A percentile compares a stretch with the other conserved stretches of the same genome.
These are phyloP conservation scores for Plasmodium falciparum DNA, from an alignment of 169 alveolate genomes.

Conservation along the genomic window DNA sequence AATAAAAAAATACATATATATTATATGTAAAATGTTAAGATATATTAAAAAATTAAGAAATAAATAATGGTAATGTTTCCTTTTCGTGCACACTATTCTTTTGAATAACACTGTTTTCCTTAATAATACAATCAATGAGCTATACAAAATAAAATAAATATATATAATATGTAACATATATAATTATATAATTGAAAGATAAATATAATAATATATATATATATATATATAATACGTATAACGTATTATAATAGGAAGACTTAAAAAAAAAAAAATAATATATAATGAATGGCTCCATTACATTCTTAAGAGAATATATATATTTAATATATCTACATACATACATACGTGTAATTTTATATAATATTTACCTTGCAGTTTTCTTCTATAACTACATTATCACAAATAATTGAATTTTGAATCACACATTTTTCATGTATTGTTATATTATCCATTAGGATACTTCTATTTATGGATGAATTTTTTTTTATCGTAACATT, in stretches of 20 bases:
- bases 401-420: conserved; percentile 78
- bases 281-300: too few species aligned
- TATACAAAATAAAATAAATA: conserved; percentile 15
- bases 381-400: conserved; percentile 74
- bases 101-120: conserved; percentile 35
- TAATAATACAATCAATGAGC: conserved; percentile 57
- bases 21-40: too few species aligned
- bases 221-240: too few species aligned
- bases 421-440: conserved; percentile 77
- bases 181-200: too few species aligned
- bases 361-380: conserved; percentile 78
- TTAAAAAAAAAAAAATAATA: too few species aligned
- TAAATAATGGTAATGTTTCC: conserved; percentile 64
- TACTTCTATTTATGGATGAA: conserved; percentile 76
- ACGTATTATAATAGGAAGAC: too few species aligned
- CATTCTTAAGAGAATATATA: background rate
- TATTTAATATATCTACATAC: too few species aligned
- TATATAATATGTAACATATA: background rate
- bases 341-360: background rate
- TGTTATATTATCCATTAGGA: conserved; percentile 81
- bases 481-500: conserved; percentile 78
- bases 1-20: too few species aligned
- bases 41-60: conserved; percentile 9
- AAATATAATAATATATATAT: too few species aligned
- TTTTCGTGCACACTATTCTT: conserved; percentile 49